Conservation (phyloP, 805 yeast genomes). For the Pichia paraexigua region DNA sequence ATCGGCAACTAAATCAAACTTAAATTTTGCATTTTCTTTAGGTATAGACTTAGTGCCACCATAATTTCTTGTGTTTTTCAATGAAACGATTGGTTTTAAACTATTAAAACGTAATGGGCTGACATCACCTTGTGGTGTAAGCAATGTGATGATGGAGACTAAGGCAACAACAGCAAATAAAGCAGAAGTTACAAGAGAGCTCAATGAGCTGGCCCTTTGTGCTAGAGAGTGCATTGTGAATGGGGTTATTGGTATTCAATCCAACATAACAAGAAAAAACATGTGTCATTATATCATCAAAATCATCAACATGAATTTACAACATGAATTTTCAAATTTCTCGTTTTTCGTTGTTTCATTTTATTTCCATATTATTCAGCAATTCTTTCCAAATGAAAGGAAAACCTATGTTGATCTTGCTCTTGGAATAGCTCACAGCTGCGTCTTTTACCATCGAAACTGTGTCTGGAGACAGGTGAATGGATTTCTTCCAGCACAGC, state of each 20-base stretch:
- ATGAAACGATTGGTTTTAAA: constrained; percentile 17
- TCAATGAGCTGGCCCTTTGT: constrained; percentile 5
- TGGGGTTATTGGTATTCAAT: not conserved
- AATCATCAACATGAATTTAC: not conserved
- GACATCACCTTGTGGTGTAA: constrained; percentile 25
- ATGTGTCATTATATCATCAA: not conserved
- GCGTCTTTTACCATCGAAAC: constrained; percentile 1
- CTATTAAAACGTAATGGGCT: constrained; percentile 36
- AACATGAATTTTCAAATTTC: not conserved
- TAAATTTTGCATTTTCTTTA: constrained; percentile 66
- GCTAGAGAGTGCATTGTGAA: constrained; percentile 5
- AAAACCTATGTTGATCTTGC: not conserved
- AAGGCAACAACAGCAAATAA: constrained; percentile 39
- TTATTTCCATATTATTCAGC: no score
- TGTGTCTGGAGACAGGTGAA: constrained; percentile 1
- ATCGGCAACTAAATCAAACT: constrained; percentile 70
- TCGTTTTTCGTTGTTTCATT: no score
- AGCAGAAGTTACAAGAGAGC: constrained; percentile 38
- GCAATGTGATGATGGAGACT: constrained; percentile 32
- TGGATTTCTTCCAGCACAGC: constrained; percentile 1
- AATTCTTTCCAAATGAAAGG: not conserved
- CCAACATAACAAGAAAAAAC: not conserved
- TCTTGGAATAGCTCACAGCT: not conserved
- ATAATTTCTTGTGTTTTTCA: constrained; percentile 23
- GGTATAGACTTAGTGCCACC: constrained; percentile 62